Evolutionary conservation across 1,284 basidiomycete species (phyloP).

Genomic region (Fereydounia khargensis): DNA sequence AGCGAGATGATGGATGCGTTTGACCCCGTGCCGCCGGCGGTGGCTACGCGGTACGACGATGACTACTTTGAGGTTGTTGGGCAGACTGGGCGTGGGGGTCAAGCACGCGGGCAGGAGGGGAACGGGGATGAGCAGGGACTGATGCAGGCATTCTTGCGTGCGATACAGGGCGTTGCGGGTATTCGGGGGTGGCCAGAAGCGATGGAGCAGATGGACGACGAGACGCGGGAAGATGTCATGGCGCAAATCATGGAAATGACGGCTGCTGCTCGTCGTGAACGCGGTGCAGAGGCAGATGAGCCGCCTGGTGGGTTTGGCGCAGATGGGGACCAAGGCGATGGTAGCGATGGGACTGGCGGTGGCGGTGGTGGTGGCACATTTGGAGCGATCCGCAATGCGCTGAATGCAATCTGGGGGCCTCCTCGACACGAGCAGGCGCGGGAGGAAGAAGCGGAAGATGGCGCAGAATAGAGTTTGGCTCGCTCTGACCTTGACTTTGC

Average conservation of each 20-base stretch:
- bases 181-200: constrained; percentile 32
- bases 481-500: too few species aligned
- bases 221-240: constrained; percentile 37
- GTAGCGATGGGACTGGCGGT: constrained; percentile 2
- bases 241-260: constrained; percentile 35
- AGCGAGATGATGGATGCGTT: constrained; percentile 42
- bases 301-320: constrained; percentile 23
- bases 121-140: constrained; percentile 5
- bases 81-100: not conserved
- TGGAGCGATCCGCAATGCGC: constrained; percentile 16
- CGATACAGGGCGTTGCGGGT: constrained; percentile 12
- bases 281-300: constrained; percentile 2
- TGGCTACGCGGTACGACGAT: constrained; percentile 43
- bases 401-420: constrained; percentile 23
- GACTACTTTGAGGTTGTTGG: constrained; percentile 43
- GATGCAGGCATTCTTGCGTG: constrained; percentile 24
- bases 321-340: constrained; percentile 3
- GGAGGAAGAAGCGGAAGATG: constrained; percentile 5
- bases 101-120: not conserved
- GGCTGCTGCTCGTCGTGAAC: constrained; percentile 4
- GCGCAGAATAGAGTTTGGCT: too few species aligned
- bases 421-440: constrained; percentile 1
- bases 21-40: constrained; percentile 49
- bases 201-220: constrained; percentile 45
- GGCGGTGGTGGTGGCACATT: constrained; percentile 13